Conservation (phyloP, 108 stramenopile genomes). For the Nitzschia putrida region DNA sequence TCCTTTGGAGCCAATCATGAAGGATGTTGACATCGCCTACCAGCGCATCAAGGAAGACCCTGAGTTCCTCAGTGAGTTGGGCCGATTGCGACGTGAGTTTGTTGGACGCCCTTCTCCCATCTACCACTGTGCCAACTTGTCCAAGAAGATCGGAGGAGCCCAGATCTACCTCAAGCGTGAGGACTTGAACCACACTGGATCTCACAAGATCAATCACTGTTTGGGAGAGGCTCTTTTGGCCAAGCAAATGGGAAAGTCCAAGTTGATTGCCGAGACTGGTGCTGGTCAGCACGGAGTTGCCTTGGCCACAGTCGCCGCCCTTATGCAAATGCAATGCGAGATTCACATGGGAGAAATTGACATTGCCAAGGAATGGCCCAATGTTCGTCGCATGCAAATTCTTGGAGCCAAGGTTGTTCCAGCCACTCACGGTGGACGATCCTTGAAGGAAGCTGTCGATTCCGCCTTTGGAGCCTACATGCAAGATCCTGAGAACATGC, state of each 20-base stretch:
- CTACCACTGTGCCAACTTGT: slow-evolving; percentile 86
- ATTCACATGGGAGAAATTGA: slow-evolving; percentile 98
- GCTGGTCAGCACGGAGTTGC: slow-evolving; percentile 98
- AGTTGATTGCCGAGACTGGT: slow-evolving; percentile 97
- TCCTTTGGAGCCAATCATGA: slow-evolving; percentile 86
- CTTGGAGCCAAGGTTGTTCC: slow-evolving; percentile 93
- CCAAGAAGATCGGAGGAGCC: slow-evolving; percentile 87
- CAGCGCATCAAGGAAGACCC: slow-evolving; percentile 85
- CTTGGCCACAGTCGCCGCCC: slow-evolving; percentile 92
- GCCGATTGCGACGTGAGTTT: slow-evolving; percentile 85
- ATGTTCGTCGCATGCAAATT: slow-evolving; percentile 95
- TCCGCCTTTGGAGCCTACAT: slow-evolving; percentile 98
- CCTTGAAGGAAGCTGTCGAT: slow-evolving; percentile 97
- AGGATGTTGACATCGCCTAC: slow-evolving; percentile 89
- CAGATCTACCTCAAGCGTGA: slow-evolving; percentile 95
- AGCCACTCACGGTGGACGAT: slow-evolving; percentile 84
- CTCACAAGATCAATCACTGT: slow-evolving; percentile 98
- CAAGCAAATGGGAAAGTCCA: slow-evolving; percentile 92
- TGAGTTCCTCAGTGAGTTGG: slow-evolving; percentile 88
- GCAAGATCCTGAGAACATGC: slow-evolving; percentile 91
- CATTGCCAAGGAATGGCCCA: slow-evolving; percentile 90
- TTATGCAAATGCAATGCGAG: slow-evolving; percentile 90
- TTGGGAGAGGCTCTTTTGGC: slow-evolving; percentile 94
- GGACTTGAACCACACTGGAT: slow-evolving; percentile 96
- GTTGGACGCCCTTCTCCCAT: slow-evolving; percentile 94